Percentiles rank a stretch among this genome's conserved stretches.
Evolutionary conservation across 192 early-diverging fungal genomes (phyloP).

Genomic region (Linnemannia hyalina): DNA sequence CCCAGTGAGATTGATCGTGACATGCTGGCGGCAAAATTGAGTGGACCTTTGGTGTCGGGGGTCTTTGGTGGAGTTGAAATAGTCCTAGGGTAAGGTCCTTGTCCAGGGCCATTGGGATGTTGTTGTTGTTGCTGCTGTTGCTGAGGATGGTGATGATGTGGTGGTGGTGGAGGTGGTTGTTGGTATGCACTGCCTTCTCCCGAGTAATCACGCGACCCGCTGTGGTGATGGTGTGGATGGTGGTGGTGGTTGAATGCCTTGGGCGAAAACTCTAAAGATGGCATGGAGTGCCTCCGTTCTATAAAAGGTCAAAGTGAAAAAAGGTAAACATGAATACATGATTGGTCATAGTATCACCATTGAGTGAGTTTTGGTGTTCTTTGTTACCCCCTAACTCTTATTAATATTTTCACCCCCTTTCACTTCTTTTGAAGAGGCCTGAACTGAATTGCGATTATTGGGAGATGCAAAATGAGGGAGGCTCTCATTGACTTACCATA

Average conservation of each 20-base stretch:
- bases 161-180: not conserved
- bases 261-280: conserved; percentile 50
- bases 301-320: not conserved
- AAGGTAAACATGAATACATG: conserved; percentile 25
- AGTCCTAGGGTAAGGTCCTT: conserved; percentile 27
- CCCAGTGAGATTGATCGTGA: conserved; percentile 43
- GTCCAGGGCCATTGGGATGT: conserved; percentile 20
- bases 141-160: not conserved
- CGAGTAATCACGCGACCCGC: conserved; percentile 38
- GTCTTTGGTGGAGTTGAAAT: conserved; percentile 55
- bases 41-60: conserved; percentile 35
- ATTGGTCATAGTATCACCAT: conserved; percentile 9
- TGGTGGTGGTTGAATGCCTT: conserved; percentile 25
- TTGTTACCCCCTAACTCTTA: not conserved
- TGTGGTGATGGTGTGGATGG: conserved; percentile 27
- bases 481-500: conserved; percentile 35
- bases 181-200: conserved; percentile 4
- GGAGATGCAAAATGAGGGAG: not conserved
- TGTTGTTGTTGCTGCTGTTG: conserved; percentile 25
- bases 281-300: conserved; percentile 56
- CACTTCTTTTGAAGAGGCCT: not conserved
- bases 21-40: conserved; percentile 47
- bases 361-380: not conserved
- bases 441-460: not conserved
- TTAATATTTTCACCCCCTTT: not conserved